Conservation (phyloP, 352 stramenopile genomes). For the Globisporangium uncinulatum region DNA sequence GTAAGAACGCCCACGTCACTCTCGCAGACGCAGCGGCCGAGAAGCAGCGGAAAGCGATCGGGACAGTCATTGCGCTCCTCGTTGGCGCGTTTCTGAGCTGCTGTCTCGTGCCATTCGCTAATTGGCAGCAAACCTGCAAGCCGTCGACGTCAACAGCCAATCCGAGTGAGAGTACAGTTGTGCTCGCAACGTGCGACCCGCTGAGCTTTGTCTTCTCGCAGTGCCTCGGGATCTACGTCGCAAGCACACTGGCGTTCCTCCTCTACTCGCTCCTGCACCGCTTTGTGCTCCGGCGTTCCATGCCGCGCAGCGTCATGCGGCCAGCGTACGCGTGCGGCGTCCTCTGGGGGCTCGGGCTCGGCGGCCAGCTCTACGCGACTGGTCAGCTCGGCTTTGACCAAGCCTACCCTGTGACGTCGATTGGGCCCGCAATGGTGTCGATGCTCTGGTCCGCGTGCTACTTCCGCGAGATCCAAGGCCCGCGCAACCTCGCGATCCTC, state of each 20-base stretch:
- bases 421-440: slow-evolving; percentile 75
- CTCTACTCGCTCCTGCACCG: slow-evolving; percentile 74
- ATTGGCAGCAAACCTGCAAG: slow-evolving; percentile 61
- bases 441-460: slow-evolving; percentile 82
- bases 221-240: slow-evolving; percentile 77
- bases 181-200: slow-evolving; percentile 68
- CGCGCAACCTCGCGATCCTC: slow-evolving; percentile 54
- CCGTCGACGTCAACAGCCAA: slow-evolving; percentile 19
- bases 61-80: slow-evolving; percentile 55
- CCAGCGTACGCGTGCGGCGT: slow-evolving; percentile 75
- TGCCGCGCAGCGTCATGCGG: slow-evolving; percentile 78
- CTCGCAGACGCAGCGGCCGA: slow-evolving; percentile 45
- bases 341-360: slow-evolving; percentile 65
- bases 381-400: slow-evolving; percentile 73
- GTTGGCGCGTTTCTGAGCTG: slow-evolving; percentile 67
- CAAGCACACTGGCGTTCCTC: slow-evolving; percentile 68
- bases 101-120: slow-evolving; percentile 72
- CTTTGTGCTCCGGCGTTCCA: slow-evolving; percentile 65
- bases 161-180: slow-evolving; percentile 5
- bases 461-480: slow-evolving; percentile 79
- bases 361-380: slow-evolving; percentile 66
- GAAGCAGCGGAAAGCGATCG: slow-evolving; percentile 50
- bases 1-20: slow-evolving; percentile 36
- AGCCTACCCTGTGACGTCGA: slow-evolving; percentile 76
- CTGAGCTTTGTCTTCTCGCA: slow-evolving; percentile 84